Conservation (phyloP, 192 early-diverging fungal genomes). For the Gryganskiella cystojenkinii region DNA sequence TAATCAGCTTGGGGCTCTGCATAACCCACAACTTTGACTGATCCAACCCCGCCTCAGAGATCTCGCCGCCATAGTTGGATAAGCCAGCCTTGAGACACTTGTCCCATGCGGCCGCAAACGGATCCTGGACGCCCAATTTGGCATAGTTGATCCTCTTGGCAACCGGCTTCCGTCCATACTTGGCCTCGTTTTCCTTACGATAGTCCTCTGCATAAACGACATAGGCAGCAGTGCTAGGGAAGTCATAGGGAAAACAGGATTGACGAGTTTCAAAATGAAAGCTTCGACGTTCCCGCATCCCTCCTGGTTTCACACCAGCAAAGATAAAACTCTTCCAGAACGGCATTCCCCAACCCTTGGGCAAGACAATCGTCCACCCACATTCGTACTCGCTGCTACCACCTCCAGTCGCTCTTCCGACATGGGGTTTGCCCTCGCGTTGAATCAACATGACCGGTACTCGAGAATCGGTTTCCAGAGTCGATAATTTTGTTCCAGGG, state of each 20-base stretch:
- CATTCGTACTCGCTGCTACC: conserved; percentile 62
- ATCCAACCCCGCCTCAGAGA: not conserved
- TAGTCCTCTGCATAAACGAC: conserved; percentile 54
- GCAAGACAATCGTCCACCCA: conserved; percentile 88
- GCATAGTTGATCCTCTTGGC: conserved; percentile 87
- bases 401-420: conserved; percentile 19
- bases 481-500: conserved; percentile 75
- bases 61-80: conserved; percentile 35
- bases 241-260: conserved; percentile 87
- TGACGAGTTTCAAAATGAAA: conserved; percentile 82
- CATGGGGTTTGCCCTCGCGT: conserved; percentile 60
- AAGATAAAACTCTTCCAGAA: conserved; percentile 92
- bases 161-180: conserved; percentile 76
- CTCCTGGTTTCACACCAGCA: conserved; percentile 86
- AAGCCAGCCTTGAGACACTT: conserved; percentile 25
- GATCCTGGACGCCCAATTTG: conserved; percentile 71
- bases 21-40: conserved; percentile 39
- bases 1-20: conserved; percentile 33
- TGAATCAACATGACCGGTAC: conserved; percentile 89
- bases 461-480: conserved; percentile 62
- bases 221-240: conserved; percentile 79
- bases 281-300: conserved; percentile 75
- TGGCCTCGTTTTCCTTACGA: conserved; percentile 53
- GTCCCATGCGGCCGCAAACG: conserved; percentile 79
- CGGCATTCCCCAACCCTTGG: conserved; percentile 83